These are phyloP conservation scores for Fusarium vanettenii DNA, from an alignment of 2,329 filamentous ascomycete species.

Conservation along the genomic window DNA sequence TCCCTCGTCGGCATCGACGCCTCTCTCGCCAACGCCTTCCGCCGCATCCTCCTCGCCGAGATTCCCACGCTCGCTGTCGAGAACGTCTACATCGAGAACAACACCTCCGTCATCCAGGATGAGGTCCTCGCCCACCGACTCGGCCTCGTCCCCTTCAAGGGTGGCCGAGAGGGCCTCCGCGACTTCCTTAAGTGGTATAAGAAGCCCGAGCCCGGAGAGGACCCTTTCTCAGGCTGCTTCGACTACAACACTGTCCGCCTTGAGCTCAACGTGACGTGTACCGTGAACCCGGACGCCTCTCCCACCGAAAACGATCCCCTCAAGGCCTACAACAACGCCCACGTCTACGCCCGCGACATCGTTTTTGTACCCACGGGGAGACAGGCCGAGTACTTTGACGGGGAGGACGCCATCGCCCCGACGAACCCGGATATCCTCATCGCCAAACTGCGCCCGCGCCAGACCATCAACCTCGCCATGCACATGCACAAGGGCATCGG, in stretches of 20 bases:
- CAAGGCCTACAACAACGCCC: conserved; percentile 87
- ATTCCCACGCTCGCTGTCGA: conserved; percentile 95
- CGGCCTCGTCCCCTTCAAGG: conserved; percentile 90
- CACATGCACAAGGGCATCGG: conserved; percentile 97
- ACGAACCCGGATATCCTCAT: conserved; percentile 94
- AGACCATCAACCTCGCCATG: conserved; percentile 86
- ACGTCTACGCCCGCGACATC: conserved; percentile 83
- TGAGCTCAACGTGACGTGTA: conserved; percentile 82
- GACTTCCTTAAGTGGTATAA: conserved; percentile 86
- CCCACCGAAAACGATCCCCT: conserved; percentile 81
- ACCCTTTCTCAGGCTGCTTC: conserved; percentile 67
- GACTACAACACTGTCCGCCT: conserved; percentile 92
- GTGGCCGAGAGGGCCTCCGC: conserved; percentile 77
- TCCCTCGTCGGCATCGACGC: conserved; percentile 93
- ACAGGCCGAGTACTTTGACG: conserved; percentile 76
- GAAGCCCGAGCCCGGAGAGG: conserved; percentile 73
- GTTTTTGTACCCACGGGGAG: conserved; percentile 80
- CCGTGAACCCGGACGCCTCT: conserved; percentile 78
- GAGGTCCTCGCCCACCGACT: conserved; percentile 93
- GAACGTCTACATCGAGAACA: conserved; percentile 92
- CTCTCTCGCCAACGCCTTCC: conserved; percentile 95
- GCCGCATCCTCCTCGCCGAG: conserved; percentile 94
- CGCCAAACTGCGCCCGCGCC: conserved; percentile 91
- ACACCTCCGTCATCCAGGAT: conserved; percentile 97
- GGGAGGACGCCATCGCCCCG: conserved; percentile 75